These are phyloP conservation scores for Venturia carpophila DNA, from an alignment of 2,329 filamentous ascomycete genomes.

Conservation along the genomic window DNA sequence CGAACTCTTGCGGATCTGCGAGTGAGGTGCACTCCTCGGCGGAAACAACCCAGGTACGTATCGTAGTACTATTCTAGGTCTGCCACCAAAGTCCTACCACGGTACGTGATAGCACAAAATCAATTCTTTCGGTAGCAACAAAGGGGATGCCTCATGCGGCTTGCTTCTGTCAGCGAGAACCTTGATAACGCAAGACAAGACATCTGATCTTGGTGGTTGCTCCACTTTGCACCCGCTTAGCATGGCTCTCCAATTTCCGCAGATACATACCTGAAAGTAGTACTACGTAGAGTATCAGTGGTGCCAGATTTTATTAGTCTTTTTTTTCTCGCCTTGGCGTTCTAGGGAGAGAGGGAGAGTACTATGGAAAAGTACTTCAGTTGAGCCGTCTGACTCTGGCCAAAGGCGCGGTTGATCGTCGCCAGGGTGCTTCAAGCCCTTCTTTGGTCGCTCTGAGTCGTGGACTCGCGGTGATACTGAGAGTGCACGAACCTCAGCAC, in stretches of 20 bases:
- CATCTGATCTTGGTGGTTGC: background rate
- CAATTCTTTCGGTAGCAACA: background rate
- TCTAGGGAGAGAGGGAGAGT: background rate
- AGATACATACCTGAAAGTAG: background rate
- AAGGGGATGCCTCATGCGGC: background rate
- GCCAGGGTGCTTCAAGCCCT: conserved; percentile 3
- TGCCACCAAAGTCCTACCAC: background rate
- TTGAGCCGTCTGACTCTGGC: background rate
- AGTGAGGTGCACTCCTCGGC: background rate
- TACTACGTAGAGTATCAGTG: no score
- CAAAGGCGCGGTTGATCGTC: background rate
- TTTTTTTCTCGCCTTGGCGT: background rate
- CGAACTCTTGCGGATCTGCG: background rate
- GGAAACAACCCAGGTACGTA: background rate
- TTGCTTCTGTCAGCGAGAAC: background rate
- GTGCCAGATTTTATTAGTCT: background rate
- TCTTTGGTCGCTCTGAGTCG: no score
- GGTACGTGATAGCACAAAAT: background rate
- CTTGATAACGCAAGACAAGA: background rate
- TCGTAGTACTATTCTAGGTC: background rate
- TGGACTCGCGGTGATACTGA: background rate
- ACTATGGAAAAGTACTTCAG: background rate
- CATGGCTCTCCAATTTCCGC: background rate
- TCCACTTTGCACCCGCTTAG: background rate
- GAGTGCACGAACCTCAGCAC: background rate